phyloP scores from a whole-genome alignment of 805 yeast species.

The Candida morakotiae region DNA sequence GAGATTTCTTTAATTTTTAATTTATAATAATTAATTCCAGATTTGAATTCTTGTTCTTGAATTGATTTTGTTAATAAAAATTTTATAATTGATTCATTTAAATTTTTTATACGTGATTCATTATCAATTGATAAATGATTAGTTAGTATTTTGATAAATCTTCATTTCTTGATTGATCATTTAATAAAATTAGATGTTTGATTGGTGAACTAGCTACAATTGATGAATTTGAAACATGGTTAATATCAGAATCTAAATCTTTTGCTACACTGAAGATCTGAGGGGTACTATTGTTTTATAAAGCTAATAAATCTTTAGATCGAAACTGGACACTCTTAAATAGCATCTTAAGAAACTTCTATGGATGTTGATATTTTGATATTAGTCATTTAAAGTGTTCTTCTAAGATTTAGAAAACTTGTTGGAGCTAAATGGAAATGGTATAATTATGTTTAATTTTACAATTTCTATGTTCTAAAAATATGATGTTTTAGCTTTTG shows the following conservation, averaged over 20 bases:
- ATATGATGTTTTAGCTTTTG: too few relatives aligned
- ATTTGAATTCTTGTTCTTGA: constrained; percentile 24
- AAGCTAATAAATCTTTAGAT: constrained; percentile 36
- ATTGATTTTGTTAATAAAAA: constrained; percentile 21
- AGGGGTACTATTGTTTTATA: constrained; percentile 41
- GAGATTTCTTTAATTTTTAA: constrained; percentile 29
- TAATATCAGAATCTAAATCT: constrained; percentile 16
- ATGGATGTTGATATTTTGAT: too few relatives aligned
- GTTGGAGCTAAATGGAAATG: too few relatives aligned
- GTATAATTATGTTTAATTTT: too few relatives aligned
- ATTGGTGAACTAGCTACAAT: constrained; percentile 13
- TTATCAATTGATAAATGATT: constrained; percentile 24
- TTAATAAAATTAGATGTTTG: constrained; percentile 7
- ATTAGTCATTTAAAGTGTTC: too few relatives aligned
- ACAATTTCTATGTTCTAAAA: too few relatives aligned
- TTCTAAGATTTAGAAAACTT: too few relatives aligned
- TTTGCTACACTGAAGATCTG: constrained; percentile 38
- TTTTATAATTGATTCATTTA: constrained; percentile 14
- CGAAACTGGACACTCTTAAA: too few relatives aligned
- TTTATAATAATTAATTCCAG: constrained; percentile 28
- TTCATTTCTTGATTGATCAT: constrained; percentile 13
- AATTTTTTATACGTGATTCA: constrained; percentile 9
- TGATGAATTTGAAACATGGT: not conserved
- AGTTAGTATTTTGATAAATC: too few relatives aligned
- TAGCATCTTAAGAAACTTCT: too few relatives aligned